These are phyloP conservation scores for Tricholoma bakamatsutake DNA, from an alignment of 768 basidiomycete genomes.

Conservation along the genomic window DNA sequence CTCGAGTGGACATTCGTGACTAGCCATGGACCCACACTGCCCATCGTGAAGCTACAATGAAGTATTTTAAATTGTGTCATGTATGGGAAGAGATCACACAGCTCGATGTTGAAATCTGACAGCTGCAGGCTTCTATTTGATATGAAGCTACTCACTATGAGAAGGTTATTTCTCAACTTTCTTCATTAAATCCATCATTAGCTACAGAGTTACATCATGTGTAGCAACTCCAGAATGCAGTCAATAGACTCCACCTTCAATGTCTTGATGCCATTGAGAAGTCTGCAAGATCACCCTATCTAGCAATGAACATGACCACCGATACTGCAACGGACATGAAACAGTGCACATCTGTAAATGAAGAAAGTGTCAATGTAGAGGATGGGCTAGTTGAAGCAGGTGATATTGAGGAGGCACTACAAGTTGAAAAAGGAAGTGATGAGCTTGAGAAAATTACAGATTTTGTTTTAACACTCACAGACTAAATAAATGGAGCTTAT, in stretches of 20 bases:
- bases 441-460: slow-evolving; percentile 3
- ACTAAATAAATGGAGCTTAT: slow-evolving; percentile 13
- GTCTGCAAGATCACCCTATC: background rate
- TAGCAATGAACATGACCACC: background rate
- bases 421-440: background rate
- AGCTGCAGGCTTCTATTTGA: slow-evolving; percentile 13
- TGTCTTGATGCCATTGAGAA: background rate
- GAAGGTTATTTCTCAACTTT: background rate
- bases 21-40: slow-evolving; percentile 17
- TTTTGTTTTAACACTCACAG: slow-evolving; percentile 2
- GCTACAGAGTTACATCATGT: background rate
- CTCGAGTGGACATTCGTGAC: slow-evolving; percentile 9
- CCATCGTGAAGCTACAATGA: slow-evolving; percentile 8
- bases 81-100: slow-evolving; percentile 19
- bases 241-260: background rate
- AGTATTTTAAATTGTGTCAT: slow-evolving; percentile 13
- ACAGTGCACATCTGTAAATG: background rate
- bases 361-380: background rate
- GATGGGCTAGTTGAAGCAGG: background rate
- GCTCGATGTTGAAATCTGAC: slow-evolving; percentile 19
- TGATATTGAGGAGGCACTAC: background rate
- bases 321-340: background rate
- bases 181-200: background rate
- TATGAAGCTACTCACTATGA: background rate
- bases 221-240: background rate